Conservation (phyloP, 257 asterid species). For the Penstemon davidsonii region DNA sequence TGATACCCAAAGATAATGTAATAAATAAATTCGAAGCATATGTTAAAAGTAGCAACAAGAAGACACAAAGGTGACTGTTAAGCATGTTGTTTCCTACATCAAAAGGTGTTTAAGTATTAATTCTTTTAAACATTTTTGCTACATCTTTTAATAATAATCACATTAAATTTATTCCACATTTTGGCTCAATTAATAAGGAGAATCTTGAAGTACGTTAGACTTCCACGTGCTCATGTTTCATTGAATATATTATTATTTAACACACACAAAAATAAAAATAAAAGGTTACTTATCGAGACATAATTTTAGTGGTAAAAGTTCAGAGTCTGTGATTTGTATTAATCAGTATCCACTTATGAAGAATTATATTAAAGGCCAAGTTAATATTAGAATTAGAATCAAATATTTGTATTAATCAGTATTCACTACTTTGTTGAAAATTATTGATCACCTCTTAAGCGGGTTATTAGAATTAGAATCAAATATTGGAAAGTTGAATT, state of each 20-base stretch:
- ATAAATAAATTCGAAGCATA: slow-evolving; percentile 15
- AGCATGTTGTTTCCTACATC: background rate
- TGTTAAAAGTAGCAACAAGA: background rate
- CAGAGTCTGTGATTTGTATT: background rate
- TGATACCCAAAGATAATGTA: slow-evolving; percentile 23
- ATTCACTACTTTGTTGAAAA: no score
- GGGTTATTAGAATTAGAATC: background rate
- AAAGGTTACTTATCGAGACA: no score
- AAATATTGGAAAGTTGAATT: slow-evolving; percentile 7
- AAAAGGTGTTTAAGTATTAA: slow-evolving; percentile 10
- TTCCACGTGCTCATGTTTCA: slow-evolving; percentile 23
- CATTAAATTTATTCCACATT: background rate
- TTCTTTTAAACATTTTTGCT: background rate
- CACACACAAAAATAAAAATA: background rate
- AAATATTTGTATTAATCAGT: no score
- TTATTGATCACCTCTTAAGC: background rate
- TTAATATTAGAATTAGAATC: background rate
- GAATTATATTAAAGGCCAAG: background rate
- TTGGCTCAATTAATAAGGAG: slow-evolving; percentile 5
- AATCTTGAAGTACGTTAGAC: slow-evolving; percentile 18
- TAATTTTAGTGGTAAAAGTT: no score
- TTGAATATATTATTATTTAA: background rate
- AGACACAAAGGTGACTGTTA: background rate
- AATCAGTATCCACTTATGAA: background rate
- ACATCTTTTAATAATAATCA: slow-evolving; percentile 1